These are phyloP conservation scores for Zymoseptoria tritici DNA, from an alignment of 2,329 filamentous ascomycete species.

Conservation along the genomic window DNA sequence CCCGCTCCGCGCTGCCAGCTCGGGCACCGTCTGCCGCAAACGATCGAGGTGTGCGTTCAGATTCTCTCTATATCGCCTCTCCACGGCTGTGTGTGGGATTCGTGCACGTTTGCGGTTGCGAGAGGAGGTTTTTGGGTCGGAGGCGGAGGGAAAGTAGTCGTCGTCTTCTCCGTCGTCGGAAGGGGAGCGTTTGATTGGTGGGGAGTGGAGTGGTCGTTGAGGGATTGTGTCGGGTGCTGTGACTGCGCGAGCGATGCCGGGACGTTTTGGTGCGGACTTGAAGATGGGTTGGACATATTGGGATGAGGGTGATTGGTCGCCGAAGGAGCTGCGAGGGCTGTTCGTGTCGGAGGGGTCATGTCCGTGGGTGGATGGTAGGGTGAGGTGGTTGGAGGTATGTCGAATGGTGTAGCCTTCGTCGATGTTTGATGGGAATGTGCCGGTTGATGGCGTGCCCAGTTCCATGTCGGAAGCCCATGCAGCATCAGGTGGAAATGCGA, in stretches of 20 bases:
- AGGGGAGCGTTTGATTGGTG: conserved; percentile 17
- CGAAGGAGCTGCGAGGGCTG: conserved; percentile 20
- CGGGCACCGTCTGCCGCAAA: conserved; percentile 27
- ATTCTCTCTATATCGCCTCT: conserved; percentile 32
- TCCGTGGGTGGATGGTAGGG: conserved; percentile 10
- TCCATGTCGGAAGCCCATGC: conserved; percentile 24
- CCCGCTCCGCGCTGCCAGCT: conserved; percentile 19
- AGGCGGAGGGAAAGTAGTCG: conserved; percentile 18
- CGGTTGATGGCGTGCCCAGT: conserved; percentile 23
- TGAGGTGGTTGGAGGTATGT: conserved; percentile 16
- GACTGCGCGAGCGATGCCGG: conserved; percentile 18
- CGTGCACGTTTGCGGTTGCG: conserved; percentile 29
- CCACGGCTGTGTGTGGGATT: conserved; percentile 31
- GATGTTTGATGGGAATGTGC: conserved; percentile 16
- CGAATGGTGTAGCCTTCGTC: conserved; percentile 17
- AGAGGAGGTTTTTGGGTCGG: conserved; percentile 9
- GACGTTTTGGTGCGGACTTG: conserved; percentile 1
- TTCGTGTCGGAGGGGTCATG: conserved; percentile 13
- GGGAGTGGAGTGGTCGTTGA: conserved; percentile 10
- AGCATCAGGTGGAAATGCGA: conserved; percentile 20
- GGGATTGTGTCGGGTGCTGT: conserved; percentile 21
- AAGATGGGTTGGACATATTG: conserved; percentile 4
- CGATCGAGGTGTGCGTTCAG: conserved; percentile 31
- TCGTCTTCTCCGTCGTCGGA: conserved; percentile 26
- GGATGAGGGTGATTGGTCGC: conserved; percentile 12